Base-by-base conservation (phyloP, 78 protist species). In the Capsaspora owczarzaki region DNA sequence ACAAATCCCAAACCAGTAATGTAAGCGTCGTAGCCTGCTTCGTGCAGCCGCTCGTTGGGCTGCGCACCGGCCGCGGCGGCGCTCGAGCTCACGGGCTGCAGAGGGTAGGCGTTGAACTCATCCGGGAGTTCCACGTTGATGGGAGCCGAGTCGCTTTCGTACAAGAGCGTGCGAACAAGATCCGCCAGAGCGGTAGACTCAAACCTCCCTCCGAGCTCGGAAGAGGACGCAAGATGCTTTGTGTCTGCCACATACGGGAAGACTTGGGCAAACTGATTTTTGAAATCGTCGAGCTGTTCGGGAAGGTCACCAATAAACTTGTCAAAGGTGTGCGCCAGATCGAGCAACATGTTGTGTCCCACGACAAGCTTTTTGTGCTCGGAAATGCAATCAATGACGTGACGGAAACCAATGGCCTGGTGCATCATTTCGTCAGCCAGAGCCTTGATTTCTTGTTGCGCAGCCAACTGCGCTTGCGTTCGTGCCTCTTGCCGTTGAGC, bases 21-120 rank as follows among this genome's bases (percentile, higher is more conserved):
- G 14, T 56, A 56, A 16, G 66, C 66, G 25, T 56, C 66, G 66
- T 56, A 56, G 20, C 66, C 66, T 16, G 66, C 66, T 29, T 56
- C 66, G 25, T 56, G 66, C 66, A 56, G 66, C 66, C 66, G 66
- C 66, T n/a, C n/a, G n/a, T n/a, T n/a, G n/a, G n/a, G n/a, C n/a
- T n/a, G n/a, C n/a, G n/a, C n/a, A n/a, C n/a, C n/a, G n/a, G n/a
- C n/a, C n/a, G n/a, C n/a, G n/a, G n/a, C n/a, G n/a, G n/a, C n/a
- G n/a, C n/a, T n/a, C n/a, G n/a, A n/a, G n/a, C n/a, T n/a, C n/a
- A n/a, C n/a, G n/a, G n/a, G n/a, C n/a, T n/a, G n/a, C n/a, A n/a
- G n/a, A n/a, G n/a, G n/a, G n/a, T n/a, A n/a, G n/a, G n/a, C n/a
- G n/a, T n/a, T n/a, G n/a, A n/a, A n/a, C n/a, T n/a, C n/a, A n/a